These are phyloP conservation scores for Globisporangium radiosum DNA, from an alignment of 352 stramenopile genomes.

Conservation along the genomic window DNA sequence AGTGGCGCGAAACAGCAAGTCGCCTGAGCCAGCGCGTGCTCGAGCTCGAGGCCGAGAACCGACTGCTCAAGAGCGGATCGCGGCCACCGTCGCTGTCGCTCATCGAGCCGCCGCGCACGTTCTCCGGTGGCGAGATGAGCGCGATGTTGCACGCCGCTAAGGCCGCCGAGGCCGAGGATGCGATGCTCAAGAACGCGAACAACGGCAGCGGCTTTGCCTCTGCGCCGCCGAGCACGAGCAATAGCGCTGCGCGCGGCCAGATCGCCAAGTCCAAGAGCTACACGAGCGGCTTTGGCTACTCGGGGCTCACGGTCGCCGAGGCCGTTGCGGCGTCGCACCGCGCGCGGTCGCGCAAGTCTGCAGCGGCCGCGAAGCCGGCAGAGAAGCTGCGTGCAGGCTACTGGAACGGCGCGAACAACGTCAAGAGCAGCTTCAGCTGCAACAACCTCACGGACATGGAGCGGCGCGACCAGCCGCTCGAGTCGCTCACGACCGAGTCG, in stretches of 20 bases:
- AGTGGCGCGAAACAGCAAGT: slow-evolving; percentile 50
- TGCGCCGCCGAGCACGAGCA: neutral
- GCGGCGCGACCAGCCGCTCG: slow-evolving; percentile 32
- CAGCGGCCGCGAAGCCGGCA: slow-evolving; percentile 19
- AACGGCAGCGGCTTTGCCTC: neutral
- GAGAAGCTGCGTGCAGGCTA: slow-evolving; percentile 57
- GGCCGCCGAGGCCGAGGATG: slow-evolving; percentile 10
- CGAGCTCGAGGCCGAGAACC: slow-evolving; percentile 67
- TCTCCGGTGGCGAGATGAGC: slow-evolving; percentile 31
- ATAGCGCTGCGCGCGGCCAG: slow-evolving; percentile 4
- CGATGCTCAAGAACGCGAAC: slow-evolving; percentile 1
- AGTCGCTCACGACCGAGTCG: slow-evolving; percentile 13
- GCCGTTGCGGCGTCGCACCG: slow-evolving; percentile 58
- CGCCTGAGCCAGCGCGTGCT: slow-evolving; percentile 50
- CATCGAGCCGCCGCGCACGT: slow-evolving; percentile 23
- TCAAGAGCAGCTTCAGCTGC: slow-evolving; percentile 79
- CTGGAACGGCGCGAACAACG: slow-evolving; percentile 62
- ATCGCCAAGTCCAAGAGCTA: slow-evolving; percentile 65
- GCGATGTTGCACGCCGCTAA: slow-evolving; percentile 11
- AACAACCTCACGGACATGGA: slow-evolving; percentile 74
- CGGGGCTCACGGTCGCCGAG: slow-evolving; percentile 54
- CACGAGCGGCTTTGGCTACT: slow-evolving; percentile 41
- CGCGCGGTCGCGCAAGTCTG: slow-evolving; percentile 38
- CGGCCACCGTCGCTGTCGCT: slow-evolving; percentile 8
- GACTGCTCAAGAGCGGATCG: slow-evolving; percentile 30